phyloP scores from a whole-genome alignment of 257 asterid species.

The Echium plantagineum region DNA sequence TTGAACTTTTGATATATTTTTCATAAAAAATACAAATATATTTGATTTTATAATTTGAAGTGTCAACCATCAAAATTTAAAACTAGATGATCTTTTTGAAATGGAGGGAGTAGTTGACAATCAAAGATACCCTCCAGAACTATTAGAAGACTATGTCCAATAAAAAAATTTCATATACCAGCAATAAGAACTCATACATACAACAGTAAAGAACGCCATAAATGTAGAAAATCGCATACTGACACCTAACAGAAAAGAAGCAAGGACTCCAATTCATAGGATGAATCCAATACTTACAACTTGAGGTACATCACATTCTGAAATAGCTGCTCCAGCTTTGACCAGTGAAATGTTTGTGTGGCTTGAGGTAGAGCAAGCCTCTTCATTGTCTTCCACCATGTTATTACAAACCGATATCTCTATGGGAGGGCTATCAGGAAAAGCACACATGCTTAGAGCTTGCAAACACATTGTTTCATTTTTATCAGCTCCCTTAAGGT shows the following conservation, averaged over 20 bases:
- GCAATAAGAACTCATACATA: background rate
- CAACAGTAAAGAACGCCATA: background rate
- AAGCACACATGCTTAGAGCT: constrained; percentile 50
- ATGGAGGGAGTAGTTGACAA: too few relatives aligned
- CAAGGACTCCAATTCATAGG: background rate
- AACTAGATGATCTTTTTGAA: too few relatives aligned
- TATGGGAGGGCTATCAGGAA: constrained; percentile 32
- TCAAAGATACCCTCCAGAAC: too few relatives aligned
- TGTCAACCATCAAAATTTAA: too few relatives aligned
- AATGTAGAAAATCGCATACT: background rate
- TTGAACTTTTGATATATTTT: too few relatives aligned
- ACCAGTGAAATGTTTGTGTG: constrained; percentile 24
- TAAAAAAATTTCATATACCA: background rate
- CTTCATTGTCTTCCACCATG: constrained; percentile 27
- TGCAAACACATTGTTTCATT: constrained; percentile 57
- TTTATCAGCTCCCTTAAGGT: constrained; percentile 40
- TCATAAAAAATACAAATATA: too few relatives aligned
- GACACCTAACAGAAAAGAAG: background rate
- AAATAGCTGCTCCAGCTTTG: constrained; percentile 29
- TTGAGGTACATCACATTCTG: constrained; percentile 57
- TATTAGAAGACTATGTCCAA: too few relatives aligned
- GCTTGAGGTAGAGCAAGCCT: constrained; percentile 28
- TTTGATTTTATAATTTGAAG: too few relatives aligned
- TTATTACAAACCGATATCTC: constrained; percentile 29
- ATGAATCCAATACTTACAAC: constrained; percentile 40